These are phyloP conservation scores for Leptosphaerulina australis DNA, from an alignment of 2,329 filamentous ascomycete species.

Conservation along the genomic window DNA sequence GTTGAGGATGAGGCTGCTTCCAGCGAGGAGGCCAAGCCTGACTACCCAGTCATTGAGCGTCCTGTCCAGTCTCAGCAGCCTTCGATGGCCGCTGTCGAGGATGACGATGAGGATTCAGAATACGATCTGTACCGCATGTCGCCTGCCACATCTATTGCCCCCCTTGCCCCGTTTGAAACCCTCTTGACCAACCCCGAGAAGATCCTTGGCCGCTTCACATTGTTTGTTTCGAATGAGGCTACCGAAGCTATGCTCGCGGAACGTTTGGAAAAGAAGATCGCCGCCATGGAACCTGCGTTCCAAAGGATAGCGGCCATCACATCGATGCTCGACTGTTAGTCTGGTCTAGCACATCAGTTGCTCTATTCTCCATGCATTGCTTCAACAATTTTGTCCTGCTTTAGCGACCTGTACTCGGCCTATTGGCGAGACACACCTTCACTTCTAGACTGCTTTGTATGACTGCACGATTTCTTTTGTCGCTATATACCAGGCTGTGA, in stretches of 20 bases:
- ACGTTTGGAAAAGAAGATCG: slow-evolving; percentile 44
- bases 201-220: slow-evolving; percentile 64
- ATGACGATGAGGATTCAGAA: slow-evolving; percentile 63
- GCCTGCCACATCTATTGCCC: slow-evolving; percentile 34
- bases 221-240: slow-evolving; percentile 65
- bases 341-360: neutral
- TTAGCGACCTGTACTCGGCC: slow-evolving; percentile 7
- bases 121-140: slow-evolving; percentile 65
- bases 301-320: slow-evolving; percentile 45
- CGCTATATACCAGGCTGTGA: slow-evolving; percentile 24
- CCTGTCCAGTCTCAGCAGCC: slow-evolving; percentile 36
- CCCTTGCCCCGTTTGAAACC: slow-evolving; percentile 37
- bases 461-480: slow-evolving; percentile 45
- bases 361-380: neutral
- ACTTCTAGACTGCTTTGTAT: slow-evolving; percentile 34
- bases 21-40: slow-evolving; percentile 58
- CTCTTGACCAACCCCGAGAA: slow-evolving; percentile 66
- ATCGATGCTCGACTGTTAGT: slow-evolving; percentile 42
- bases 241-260: slow-evolving; percentile 40
- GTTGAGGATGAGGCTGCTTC: slow-evolving; percentile 46
- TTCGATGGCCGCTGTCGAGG: slow-evolving; percentile 20
- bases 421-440: slow-evolving; percentile 1
- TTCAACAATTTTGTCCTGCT: slow-evolving; percentile 12
- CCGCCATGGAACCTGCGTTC: slow-evolving; percentile 41
- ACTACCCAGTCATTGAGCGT: slow-evolving; percentile 56